These are phyloP conservation scores for Mycena filopes DNA, from an alignment of 768 basidiomycete genomes.

Conservation along the genomic window DNA sequence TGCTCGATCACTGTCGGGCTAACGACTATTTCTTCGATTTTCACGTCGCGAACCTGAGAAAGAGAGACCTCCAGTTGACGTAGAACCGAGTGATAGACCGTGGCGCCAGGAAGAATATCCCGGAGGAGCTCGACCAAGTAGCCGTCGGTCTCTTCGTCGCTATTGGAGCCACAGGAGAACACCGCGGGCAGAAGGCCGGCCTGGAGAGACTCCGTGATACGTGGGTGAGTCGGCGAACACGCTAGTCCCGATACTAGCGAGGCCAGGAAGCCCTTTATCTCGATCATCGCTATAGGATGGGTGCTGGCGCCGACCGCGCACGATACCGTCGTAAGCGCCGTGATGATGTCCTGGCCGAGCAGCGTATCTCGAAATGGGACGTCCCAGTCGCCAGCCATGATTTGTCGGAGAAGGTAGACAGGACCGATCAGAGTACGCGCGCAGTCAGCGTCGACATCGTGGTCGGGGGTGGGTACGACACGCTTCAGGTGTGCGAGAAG, in stretches of 20 bases:
- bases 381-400: neutral
- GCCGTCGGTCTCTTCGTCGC: neutral
- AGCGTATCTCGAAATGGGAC: neutral
- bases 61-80: neutral
- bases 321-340: neutral
- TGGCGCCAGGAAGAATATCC: neutral
- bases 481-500: too few relatives aligned
- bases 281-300: neutral
- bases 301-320: neutral
- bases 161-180: neutral
- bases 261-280: neutral
- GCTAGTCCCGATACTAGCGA: neutral
- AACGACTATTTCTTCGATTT: neutral
- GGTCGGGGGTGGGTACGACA: too few relatives aligned
- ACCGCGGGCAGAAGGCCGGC: slow-evolving; percentile 7
- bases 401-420: neutral
- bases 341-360: neutral
- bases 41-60: neutral
- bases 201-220: slow-evolving; percentile 1
- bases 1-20: neutral
- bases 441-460: too few relatives aligned
- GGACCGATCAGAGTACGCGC: neutral
- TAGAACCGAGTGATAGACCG: slow-evolving; percentile 1
- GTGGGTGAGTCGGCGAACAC: neutral
- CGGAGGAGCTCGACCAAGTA: neutral